A percentile compares a stretch with the other conserved stretches of the same genome.
These are phyloP conservation scores for Cylindrotheca closterium DNA, from an alignment of 108 stramenopile genomes.

Conservation along the genomic window DNA sequence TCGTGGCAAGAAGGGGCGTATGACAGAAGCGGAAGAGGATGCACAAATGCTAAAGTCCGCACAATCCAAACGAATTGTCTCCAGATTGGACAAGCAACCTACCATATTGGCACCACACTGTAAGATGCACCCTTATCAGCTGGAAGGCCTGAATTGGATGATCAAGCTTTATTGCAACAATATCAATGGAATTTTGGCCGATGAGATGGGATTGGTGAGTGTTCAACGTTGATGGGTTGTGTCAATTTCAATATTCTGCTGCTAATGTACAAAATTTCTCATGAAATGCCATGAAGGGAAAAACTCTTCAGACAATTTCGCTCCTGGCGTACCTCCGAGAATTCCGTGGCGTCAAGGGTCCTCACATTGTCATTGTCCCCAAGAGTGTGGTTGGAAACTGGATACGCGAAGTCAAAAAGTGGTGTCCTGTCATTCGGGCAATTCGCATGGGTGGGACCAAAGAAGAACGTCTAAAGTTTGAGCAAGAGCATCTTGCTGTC, in stretches of 20 bases:
- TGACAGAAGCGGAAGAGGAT: conserved; percentile 98
- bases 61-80: conserved; percentile 72
- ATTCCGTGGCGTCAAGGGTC: conserved; percentile 85
- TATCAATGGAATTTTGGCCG: conserved; percentile 99
- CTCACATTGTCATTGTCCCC: conserved; percentile 96
- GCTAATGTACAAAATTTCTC: neutral
- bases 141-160: conserved; percentile 99
- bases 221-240: conserved; percentile 3
- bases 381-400: conserved; percentile 96
- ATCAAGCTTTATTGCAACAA: conserved; percentile 98
- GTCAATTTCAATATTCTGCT: neutral
- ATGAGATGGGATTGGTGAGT: conserved; percentile 91
- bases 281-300: conserved; percentile 35
- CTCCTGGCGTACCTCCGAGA: conserved; percentile 93
- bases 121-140: conserved; percentile 96
- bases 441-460: conserved; percentile 93
- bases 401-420: conserved; percentile 93
- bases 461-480: conserved; percentile 78
- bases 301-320: conserved; percentile 95
- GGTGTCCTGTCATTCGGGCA: conserved; percentile 91
- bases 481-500: conserved; percentile 56
- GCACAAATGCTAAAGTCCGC: conserved; percentile 91
- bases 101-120: conserved; percentile 65
- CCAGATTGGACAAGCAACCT: conserved; percentile 92
- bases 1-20: conserved; percentile 72